Base-by-base conservation (phyloP, 371 early-diverging fungal genomes). In the Fennellomyces sp. region DNA sequence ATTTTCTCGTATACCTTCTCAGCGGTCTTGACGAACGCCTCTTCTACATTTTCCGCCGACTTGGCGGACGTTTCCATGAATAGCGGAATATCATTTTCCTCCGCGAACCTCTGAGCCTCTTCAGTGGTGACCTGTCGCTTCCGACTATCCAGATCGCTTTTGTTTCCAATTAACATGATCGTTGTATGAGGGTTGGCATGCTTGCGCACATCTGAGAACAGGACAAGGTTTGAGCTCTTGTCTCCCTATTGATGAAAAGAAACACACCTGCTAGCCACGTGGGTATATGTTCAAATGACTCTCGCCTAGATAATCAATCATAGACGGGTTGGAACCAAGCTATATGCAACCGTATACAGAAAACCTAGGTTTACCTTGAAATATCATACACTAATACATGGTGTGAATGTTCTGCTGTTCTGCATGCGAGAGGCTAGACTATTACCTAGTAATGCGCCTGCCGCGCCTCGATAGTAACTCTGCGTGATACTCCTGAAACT, bases 391-490 rank as follows among this genome's bases (percentile, higher is more conserved):
- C 91, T 74, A 77, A 0, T 36, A 23, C 10, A 30, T 11, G 10
- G 51, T 3, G 19, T 33, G n/a, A 48, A 48, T 19, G 48, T 11
- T 25, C 5, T 27, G 25, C 5, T 28, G 7, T 5, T 10, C 23
- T 21, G 10, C 45, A 45, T 45, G 45, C 17, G 10, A 5, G 11
- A n/a, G 17, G 23, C 21, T 21, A 21, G 45, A 23, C 23, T 5
- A 12, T 23, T 54, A 58, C 56, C 51, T 57, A 52, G 31, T 52
- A 58, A 73, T 41, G 97, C 97, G 23, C 95, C 97, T 39, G 97
- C 97, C 33, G 98, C 98, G 47, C 97, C 97, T 61, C 98, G 87
- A 72, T 97, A 98, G 80, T 99, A 99, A 73, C 96, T 94, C 53
- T 97, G 88, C 12, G 95, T 96, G 63, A 98, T 93, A 70, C 94